phyloP scores from a whole-genome alignment of 2,329 filamentous ascomycete genomes.

The Monilinia fructicola region DNA sequence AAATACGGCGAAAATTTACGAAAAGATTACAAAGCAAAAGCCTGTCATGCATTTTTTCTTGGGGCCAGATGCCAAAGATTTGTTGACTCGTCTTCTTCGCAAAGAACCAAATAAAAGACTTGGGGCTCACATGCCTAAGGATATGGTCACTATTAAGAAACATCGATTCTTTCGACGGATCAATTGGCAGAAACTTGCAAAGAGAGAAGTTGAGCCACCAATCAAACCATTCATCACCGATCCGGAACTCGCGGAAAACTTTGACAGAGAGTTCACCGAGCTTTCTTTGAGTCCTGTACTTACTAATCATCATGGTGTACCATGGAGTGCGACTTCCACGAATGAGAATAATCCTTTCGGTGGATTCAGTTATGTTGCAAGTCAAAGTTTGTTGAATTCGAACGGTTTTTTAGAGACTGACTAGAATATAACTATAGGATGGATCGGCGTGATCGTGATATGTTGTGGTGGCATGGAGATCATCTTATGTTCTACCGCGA shows the following conservation, averaged over 20 bases:
- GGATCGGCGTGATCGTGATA: background rate
- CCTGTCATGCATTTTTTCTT: slow-evolving; percentile 86
- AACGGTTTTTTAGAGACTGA: slow-evolving; percentile 32
- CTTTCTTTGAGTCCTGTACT: slow-evolving; percentile 75
- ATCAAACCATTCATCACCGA: slow-evolving; percentile 94
- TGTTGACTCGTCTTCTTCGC: slow-evolving; percentile 83
- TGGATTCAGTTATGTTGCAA: slow-evolving; percentile 42
- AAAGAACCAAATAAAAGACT: slow-evolving; percentile 92
- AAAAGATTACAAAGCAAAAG: slow-evolving; percentile 94
- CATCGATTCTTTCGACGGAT: slow-evolving; percentile 98
- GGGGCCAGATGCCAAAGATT: slow-evolving; percentile 86
- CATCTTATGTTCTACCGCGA: background rate
- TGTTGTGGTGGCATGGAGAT: background rate
- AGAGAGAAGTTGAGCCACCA: slow-evolving; percentile 79
- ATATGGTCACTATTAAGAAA: slow-evolving; percentile 79
- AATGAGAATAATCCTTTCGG: slow-evolving; percentile 39
- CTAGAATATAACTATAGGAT: slow-evolving; percentile 25
- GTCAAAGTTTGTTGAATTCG: slow-evolving; percentile 39
- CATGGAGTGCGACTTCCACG: slow-evolving; percentile 31
- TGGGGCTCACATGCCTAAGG: slow-evolving; percentile 84
- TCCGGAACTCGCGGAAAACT: slow-evolving; percentile 95
- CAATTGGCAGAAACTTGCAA: slow-evolving; percentile 85
- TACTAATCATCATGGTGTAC: slow-evolving; percentile 37
- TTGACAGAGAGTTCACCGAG: slow-evolving; percentile 87
- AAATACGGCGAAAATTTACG: slow-evolving; percentile 92